Evolutionary conservation across 2,329 filamentous ascomycete genomes (phyloP).

Genomic region (Fusarium luffae): DNA sequence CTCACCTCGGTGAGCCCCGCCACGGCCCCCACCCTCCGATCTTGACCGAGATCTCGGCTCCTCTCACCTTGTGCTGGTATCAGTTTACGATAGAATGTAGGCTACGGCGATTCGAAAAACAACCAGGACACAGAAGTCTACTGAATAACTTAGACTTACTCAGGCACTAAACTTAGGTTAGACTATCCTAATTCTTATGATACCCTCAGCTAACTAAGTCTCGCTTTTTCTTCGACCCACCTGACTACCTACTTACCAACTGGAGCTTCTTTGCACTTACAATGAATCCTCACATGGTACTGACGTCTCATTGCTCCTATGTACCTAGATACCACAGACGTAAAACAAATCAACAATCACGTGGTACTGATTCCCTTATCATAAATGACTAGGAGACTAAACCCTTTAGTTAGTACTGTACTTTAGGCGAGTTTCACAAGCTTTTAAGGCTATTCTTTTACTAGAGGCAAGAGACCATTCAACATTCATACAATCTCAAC

Average conservation of each 20-base stretch:
- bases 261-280: neutral
- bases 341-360: too few species aligned
- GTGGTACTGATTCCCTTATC: neutral
- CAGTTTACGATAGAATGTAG: too few species aligned
- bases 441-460: neutral
- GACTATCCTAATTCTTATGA: too few species aligned
- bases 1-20: slow-evolving; percentile 49
- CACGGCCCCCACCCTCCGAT: slow-evolving; percentile 33
- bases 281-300: neutral
- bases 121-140: too few species aligned
- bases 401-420: neutral
- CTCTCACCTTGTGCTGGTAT: neutral
- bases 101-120: too few species aligned
- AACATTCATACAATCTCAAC: neutral
- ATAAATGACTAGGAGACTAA: neutral
- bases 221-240: too few species aligned
- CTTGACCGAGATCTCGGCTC: slow-evolving; percentile 24
- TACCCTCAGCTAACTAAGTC: too few species aligned
- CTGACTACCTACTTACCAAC: too few species aligned
- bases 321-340: too few species aligned
- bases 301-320: too few species aligned
- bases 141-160: too few species aligned
- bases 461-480: neutral
- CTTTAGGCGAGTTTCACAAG: neutral
- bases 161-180: too few species aligned